phyloP scores from a whole-genome alignment of 2,329 filamentous ascomycete species.

The Drechslerella coelobrocha region DNA sequence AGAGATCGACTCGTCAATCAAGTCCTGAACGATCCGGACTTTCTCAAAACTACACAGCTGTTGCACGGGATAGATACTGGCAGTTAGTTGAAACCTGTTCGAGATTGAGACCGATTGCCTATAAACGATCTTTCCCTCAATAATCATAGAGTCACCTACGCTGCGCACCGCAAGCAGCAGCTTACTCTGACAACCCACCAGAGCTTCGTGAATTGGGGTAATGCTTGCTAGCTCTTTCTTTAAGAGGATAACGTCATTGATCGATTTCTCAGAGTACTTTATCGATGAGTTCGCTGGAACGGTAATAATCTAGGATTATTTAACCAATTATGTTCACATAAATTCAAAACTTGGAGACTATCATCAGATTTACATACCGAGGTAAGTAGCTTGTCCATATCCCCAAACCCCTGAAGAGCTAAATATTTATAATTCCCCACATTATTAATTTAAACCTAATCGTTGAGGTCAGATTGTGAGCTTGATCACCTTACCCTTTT shows the following conservation, averaged over 20 bases:
- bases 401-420: slow-evolving; percentile 77
- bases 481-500: no score
- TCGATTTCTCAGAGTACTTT: slow-evolving; percentile 75
- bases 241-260: slow-evolving; percentile 85
- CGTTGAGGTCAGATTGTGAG: no score
- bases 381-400: slow-evolving; percentile 80
- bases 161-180: slow-evolving; percentile 73
- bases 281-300: slow-evolving; percentile 71
- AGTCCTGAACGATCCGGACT: slow-evolving; percentile 66
- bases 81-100: no score
- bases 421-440: not conserved
- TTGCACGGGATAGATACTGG: not conserved
- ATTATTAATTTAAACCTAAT: not conserved
- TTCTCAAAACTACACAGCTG: slow-evolving; percentile 71
- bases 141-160: slow-evolving; percentile 56
- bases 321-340: not conserved
- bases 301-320: slow-evolving; percentile 70
- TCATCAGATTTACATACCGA: slow-evolving; percentile 62
- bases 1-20: slow-evolving; percentile 77
- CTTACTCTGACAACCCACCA: slow-evolving; percentile 69
- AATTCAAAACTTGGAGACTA: not conserved
- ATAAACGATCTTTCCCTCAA: no score
- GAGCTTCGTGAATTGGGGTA: slow-evolving; percentile 70
- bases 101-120: no score
- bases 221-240: slow-evolving; percentile 80